Conservation (phyloP, 768 basidiomycete genomes). For the Suillus fuscotomentosus region DNA sequence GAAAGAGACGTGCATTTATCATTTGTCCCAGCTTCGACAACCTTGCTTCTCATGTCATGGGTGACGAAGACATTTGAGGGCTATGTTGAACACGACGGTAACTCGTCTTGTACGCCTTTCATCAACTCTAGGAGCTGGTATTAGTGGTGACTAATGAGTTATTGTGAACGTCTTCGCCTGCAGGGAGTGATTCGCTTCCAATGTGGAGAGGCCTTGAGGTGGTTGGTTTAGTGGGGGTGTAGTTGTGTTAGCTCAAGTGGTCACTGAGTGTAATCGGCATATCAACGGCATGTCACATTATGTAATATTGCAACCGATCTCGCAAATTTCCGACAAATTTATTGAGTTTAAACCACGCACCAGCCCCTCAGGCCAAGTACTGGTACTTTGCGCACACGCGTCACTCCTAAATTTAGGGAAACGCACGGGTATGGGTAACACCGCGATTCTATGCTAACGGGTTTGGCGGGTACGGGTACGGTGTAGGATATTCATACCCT, state of each 20-base stretch:
- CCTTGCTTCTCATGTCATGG: conserved; percentile 29
- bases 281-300: too few relatives aligned
- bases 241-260: conserved; percentile 53
- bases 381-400: too few relatives aligned
- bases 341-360: too few relatives aligned
- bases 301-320: too few relatives aligned
- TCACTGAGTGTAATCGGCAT: too few relatives aligned
- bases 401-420: too few relatives aligned
- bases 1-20: neutral
- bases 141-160: conserved; percentile 23
- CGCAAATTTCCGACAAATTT: too few relatives aligned
- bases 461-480: too few relatives aligned
- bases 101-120: conserved; percentile 33
- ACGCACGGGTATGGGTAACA: too few relatives aligned
- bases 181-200: conserved; percentile 16
- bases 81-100: conserved; percentile 43
- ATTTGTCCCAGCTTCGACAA: conserved; percentile 29
- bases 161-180: neutral
- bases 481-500: too few relatives aligned
- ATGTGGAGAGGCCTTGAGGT: conserved; percentile 9
- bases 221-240: conserved; percentile 31
- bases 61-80: conserved; percentile 39
- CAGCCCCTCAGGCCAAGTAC: too few relatives aligned
- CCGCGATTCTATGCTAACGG: too few relatives aligned
- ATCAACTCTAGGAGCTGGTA: conserved; percentile 25